Evolutionary conservation across 148 eudicot species (phyloP).

Genomic region (Rhododendron williamsianum): DNA sequence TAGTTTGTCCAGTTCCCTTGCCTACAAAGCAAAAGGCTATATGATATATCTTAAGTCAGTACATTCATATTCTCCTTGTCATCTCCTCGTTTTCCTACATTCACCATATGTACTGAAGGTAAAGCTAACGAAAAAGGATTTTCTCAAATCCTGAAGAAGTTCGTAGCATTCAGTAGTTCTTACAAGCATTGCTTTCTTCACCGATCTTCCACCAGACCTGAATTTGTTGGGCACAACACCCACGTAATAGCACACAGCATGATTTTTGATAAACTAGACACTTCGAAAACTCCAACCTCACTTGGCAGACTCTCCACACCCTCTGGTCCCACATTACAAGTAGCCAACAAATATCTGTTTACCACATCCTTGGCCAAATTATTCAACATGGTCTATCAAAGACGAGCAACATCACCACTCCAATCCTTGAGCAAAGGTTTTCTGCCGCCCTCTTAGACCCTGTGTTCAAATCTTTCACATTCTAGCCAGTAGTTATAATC

Average conservation of each 20-base stretch:
- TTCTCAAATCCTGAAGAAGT: not conserved
- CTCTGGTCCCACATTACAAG: not conserved
- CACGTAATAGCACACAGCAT: not conserved
- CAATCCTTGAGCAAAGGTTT: not conserved
- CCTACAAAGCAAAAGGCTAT: not conserved
- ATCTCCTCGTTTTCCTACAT: not conserved
- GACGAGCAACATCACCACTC: not conserved
- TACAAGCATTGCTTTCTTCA: not conserved
- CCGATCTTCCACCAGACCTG: not conserved
- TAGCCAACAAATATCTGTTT: not conserved
- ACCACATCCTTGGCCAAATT: not conserved
- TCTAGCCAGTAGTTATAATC: not conserved
- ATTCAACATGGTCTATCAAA: not conserved
- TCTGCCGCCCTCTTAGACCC: not conserved
- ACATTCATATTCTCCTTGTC: not conserved
- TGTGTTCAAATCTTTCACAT: not conserved
- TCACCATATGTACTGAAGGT: not conserved
- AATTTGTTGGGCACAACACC: not conserved
- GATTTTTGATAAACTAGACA: not conserved
- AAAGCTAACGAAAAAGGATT: not conserved
- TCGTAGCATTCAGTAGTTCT: not conserved
- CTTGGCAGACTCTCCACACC: not conserved
- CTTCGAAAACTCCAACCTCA: not conserved
- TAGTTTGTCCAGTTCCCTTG: not conserved
- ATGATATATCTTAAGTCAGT: not conserved